Evolutionary conservation across 192 early-diverging fungal species (phyloP).

Genomic region (Entomortierella chlamydospora): DNA sequence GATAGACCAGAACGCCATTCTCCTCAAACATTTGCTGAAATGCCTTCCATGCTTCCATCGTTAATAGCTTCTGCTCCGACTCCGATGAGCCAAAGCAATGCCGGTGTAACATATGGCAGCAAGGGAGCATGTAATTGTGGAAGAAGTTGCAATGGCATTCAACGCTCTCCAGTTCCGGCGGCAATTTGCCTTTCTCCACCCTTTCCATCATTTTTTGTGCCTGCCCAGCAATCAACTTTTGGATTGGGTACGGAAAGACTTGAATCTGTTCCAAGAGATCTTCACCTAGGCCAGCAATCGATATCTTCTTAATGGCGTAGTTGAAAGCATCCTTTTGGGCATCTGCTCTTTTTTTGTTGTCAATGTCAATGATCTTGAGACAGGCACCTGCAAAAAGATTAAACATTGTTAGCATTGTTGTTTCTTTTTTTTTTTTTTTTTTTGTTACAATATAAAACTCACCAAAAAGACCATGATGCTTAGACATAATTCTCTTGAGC

Average conservation of each 20-base stretch:
- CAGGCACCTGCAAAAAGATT: not conserved
- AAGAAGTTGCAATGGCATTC: not conserved
- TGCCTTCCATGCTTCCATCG: constrained; percentile 5
- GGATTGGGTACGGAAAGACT: too few species aligned
- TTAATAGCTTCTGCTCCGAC: constrained; percentile 7
- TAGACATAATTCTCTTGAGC: not conserved
- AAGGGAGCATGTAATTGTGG: not conserved
- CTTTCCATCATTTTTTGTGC: too few species aligned
- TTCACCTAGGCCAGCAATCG: not conserved
- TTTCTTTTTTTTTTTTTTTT: not conserved
- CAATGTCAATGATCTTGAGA: not conserved
- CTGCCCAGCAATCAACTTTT: too few species aligned
- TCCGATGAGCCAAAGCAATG: not conserved
- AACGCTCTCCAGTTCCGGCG: too few species aligned
- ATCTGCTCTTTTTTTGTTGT: not conserved
- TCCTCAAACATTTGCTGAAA: constrained; percentile 25
- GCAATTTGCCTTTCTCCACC: too few species aligned
- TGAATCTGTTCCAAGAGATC: not conserved
- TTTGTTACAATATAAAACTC: not conserved
- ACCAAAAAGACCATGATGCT: not conserved
- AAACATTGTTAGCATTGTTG: not conserved
- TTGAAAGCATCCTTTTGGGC: not conserved
- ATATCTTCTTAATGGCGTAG: not conserved
- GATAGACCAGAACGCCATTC: constrained; percentile 21
- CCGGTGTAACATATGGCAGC: not conserved